Evolutionary conservation across 345 rosid genomes (phyloP), one percentile per base, ranked within the genome.

Genomic region (Passiflora organensis): DNA sequence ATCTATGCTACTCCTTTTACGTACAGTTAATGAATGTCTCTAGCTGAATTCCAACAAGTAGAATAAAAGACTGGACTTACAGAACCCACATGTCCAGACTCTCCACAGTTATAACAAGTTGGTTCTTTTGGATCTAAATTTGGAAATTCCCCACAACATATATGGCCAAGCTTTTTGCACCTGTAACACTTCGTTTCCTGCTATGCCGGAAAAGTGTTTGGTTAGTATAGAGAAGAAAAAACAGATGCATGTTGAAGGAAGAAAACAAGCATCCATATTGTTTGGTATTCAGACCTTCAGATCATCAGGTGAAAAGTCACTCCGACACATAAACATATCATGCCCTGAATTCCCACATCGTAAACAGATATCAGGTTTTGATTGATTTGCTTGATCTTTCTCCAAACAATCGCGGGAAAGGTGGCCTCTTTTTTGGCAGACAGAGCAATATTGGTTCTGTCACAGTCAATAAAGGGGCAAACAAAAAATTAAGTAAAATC

Each of bases 161-260:
- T 19, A 45, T 45, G 48, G 18, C 48, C 48, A 19, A 45, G 10
- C 1, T 19, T 45, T 45, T 11, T 45, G 48, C 48, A 45, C 17
- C 16, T 22, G 18, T 45, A 45, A 45, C 48, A 45, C 48, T 45
- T 16, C 5, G 18, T 45, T 45, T 45, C 48, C 48, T 45, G 48
- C 48, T 15, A n/a, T 6, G 12, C 16, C 6, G 23, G 18, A 12
- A 45, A 44, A 10, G 18, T 6, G 18, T 45, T 18, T 45, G 16
- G 8, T n/a, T 45, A 5, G 16, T n/a, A 22, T n/a, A 15, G 8
- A 45, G 10, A 16, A n/a, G 11, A 10, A 16, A 45, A 44, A 18
- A 13, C 10, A 6, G 6, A 44, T 6, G 21, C 11, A 44, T 1
- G 9, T 17, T 44, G 18, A n/a, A 18, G 48, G 11, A 16, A 45